These are phyloP conservation scores for Fagopyrum homotropicum DNA, from an alignment of 148 eudicot genomes.

Conservation along the genomic window DNA sequence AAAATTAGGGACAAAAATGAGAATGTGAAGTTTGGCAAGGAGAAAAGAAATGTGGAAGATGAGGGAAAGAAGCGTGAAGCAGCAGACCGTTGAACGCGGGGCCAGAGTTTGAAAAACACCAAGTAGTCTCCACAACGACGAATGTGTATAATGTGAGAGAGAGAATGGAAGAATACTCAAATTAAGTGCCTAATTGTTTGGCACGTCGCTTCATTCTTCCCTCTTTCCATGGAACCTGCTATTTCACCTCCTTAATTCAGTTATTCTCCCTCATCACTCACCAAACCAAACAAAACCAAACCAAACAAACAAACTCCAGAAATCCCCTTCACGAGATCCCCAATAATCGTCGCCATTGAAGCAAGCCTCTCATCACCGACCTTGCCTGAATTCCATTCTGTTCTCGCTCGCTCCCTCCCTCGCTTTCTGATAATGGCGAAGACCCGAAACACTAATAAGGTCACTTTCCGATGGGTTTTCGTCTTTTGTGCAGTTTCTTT, in stretches of 20 bases:
- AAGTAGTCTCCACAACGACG: neutral
- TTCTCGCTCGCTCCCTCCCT: neutral
- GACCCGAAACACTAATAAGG: constrained; percentile 47
- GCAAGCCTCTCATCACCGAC: neutral
- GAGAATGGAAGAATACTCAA: neutral
- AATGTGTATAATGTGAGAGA: neutral
- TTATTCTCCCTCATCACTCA: neutral
- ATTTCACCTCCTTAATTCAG: neutral
- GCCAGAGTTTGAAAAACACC: neutral
- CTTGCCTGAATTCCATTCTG: neutral
- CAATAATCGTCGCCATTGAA: neutral
- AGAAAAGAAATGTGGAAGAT: no score
- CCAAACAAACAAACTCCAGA: neutral
- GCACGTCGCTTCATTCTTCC: neutral
- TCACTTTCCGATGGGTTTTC: constrained; percentile 66
- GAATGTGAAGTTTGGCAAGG: neutral
- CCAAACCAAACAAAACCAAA: neutral
- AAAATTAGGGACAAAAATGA: neutral
- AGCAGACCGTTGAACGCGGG: neutral
- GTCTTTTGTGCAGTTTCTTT: constrained; percentile 56
- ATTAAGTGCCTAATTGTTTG: neutral
- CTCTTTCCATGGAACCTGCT: neutral
- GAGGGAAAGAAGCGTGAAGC: neutral
- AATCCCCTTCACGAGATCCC: no score
- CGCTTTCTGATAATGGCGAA: constrained; percentile 29